Conservation (phyloP, 352 stramenopile genomes). For the Globisporangium irregulare region DNA sequence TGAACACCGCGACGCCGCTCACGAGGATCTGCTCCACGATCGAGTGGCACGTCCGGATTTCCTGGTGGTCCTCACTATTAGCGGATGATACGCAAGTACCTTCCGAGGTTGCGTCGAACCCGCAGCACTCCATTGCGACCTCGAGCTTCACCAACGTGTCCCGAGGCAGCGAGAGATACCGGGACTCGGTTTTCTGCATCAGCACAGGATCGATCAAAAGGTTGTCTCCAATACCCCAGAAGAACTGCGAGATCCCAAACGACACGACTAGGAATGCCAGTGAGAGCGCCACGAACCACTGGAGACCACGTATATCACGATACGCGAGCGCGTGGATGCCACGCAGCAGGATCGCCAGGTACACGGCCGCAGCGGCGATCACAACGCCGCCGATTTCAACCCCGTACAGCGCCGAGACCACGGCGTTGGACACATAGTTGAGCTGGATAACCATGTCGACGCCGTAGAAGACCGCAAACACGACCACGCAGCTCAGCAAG, state of each 20-base stretch:
- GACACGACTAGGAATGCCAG: constrained; percentile 32
- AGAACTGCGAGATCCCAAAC: constrained; percentile 26
- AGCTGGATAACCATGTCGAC: constrained; percentile 40
- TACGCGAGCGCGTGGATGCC: constrained; percentile 25
- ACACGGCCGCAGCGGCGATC: constrained; percentile 14
- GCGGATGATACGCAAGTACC: constrained; percentile 23
- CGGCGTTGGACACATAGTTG: constrained; percentile 30
- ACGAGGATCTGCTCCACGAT: constrained; percentile 14
- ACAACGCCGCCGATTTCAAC: constrained; percentile 33
- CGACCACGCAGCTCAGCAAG: constrained; percentile 24
- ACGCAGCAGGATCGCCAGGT: constrained; percentile 30
- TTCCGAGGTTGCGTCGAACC: constrained; percentile 32
- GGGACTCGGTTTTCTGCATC: constrained; percentile 27
- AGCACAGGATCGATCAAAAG: constrained; percentile 36
- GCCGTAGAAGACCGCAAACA: constrained; percentile 30
- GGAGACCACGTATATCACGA: constrained; percentile 29
- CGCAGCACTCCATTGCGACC: constrained; percentile 45
- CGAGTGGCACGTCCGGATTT: constrained; percentile 28
- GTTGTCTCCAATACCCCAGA: constrained; percentile 28
- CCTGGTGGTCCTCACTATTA: neutral
- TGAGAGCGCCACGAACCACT: constrained; percentile 30
- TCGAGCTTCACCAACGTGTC: constrained; percentile 32
- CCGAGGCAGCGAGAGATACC: constrained; percentile 26
- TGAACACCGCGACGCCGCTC: constrained; percentile 16
- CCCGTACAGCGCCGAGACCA: constrained; percentile 37